Conservation (phyloP, 2,329 filamentous ascomycete species). For the Paramyrothecium roridum region DNA sequence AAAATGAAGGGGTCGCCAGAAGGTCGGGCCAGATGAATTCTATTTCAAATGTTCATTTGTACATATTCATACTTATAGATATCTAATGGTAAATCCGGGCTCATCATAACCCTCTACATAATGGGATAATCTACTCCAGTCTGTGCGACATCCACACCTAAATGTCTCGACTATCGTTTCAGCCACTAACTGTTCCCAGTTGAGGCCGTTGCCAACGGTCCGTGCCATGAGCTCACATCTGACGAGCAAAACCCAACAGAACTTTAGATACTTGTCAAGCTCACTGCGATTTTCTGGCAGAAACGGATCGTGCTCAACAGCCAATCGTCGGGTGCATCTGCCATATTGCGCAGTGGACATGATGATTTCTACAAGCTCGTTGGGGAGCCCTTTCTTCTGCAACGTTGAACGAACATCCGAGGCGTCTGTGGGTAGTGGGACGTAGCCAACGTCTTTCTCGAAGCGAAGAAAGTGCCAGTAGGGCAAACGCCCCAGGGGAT, state of each 20-base stretch:
- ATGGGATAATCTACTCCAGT: too few species aligned
- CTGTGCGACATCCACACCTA: neutral
- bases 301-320: constrained; percentile 12
- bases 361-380: constrained; percentile 10
- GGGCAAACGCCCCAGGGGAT: constrained; percentile 6
- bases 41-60: too few species aligned
- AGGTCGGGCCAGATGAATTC: too few species aligned
- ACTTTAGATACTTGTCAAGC: constrained; percentile 18
- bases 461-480: neutral
- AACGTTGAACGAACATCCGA: neutral
- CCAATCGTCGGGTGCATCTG: constrained; percentile 1
- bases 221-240: constrained; percentile 18
- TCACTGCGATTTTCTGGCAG: constrained; percentile 14
- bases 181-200: constrained; percentile 2
- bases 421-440: neutral
- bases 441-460: neutral
- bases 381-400: constrained; percentile 8
- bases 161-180: neutral
- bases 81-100: too few species aligned
- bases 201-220: constrained; percentile 10
- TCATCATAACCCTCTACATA: too few species aligned
- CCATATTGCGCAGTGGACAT: constrained; percentile 9
- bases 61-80: too few species aligned
- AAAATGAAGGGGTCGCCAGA: too few species aligned
- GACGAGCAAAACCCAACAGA: constrained; percentile 22